Evolutionary conservation across 2,329 filamentous ascomycete species (phyloP), one percentile per base, ranked within the genome.

Genomic region (Orbilia oligospora): DNA sequence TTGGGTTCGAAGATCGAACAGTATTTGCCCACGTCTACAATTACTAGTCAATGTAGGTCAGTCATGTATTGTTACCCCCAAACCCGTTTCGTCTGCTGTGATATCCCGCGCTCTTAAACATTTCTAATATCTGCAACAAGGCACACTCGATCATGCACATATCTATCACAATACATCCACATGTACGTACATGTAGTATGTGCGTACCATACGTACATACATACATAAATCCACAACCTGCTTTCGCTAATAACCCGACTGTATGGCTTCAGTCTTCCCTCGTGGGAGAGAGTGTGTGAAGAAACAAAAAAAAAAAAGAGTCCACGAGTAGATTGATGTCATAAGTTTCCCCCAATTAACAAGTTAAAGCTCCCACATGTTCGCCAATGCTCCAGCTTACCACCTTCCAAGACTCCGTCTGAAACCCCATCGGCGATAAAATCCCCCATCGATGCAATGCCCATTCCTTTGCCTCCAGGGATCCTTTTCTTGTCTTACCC

Each of bases 351-450:
- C 33, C 49, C 53, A 49, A 64, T 36, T 18, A 49, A 8, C 41
- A 46, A n/a, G 41, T 9, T 46, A 22, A 41, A n/a, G n/a, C 46
- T 66, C 38, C 8, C 55, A 53, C 53, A 76, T 48, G 53, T 16
- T 14, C 27, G 63, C 71, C 63, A 75, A 68, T 75, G 30, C 36
- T 69, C 61, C 41, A 72, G 33, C 41, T 38, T 27, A n/a, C 38
- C 14, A 36, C 33, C 55, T 41, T 46, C 72, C 49, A 76, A 70
- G 58, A 61, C 66, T 49, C 58, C 46, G 33, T 66, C 65, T 76
- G 48, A 70, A 58, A 71, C 72, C 41, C 56, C 55, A 53, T 73
- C 70, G 70, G 70, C 70, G 70, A 73, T 63, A 66, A 64, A 53
- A 53, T 56, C 20, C 51, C 24, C 30, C 33, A 63, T 71, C 55